phyloP scores from a whole-genome alignment of 306 rosid species.

The Dryas alaskensis region DNA sequence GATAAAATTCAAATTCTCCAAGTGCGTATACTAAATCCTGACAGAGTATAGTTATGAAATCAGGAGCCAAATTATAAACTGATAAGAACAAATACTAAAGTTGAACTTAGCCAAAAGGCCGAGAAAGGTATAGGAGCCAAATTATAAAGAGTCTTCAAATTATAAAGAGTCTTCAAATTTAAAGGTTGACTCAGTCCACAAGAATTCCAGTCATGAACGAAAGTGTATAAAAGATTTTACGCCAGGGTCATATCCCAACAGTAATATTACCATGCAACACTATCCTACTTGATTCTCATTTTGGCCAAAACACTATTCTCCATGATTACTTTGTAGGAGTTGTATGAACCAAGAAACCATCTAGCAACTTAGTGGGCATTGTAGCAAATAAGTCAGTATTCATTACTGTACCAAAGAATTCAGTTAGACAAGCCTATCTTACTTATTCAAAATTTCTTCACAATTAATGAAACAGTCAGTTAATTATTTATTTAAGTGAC shows the following conservation, averaged over 20 bases:
- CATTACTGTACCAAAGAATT: neutral
- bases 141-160: neutral
- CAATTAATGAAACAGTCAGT: neutral
- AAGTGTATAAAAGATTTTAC: neutral
- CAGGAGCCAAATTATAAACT: neutral
- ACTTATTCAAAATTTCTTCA: neutral
- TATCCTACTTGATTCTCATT: neutral
- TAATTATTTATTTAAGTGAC: neutral
- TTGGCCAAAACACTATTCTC: neutral
- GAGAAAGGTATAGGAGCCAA: neutral
- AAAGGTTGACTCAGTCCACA: neutral
- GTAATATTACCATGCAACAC: neutral
- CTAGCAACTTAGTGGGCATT: neutral
- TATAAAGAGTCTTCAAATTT: neutral
- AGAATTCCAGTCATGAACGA: neutral
- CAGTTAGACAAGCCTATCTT: neutral
- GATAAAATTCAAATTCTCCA: constrained; percentile 11
- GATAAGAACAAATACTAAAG: no score
- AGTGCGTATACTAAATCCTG: neutral
- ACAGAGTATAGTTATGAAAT: neutral
- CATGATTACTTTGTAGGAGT: neutral
- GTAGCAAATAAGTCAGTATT: neutral
- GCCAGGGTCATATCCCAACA: neutral
- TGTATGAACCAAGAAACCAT: neutral
- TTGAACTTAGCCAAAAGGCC: no score